These are phyloP conservation scores for Lichtheimia corymbifera DNA, from an alignment of 371 early-diverging fungal species.

Conservation along the genomic window DNA sequence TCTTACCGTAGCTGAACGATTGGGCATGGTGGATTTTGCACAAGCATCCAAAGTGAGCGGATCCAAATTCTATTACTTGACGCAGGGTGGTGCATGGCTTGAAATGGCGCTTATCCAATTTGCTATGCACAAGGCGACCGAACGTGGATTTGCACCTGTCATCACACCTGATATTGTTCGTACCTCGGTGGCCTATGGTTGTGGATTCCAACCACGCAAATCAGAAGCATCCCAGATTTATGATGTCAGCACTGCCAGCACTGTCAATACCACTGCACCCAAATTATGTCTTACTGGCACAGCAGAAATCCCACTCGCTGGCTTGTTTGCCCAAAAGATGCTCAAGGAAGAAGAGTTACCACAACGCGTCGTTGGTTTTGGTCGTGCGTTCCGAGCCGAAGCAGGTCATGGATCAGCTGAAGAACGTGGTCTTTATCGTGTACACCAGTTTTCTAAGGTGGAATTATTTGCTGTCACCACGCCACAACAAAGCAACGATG, in stretches of 20 bases:
- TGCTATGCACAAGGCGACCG: slow-evolving; percentile 77
- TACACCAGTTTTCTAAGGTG: slow-evolving; percentile 95
- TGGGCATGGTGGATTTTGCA: slow-evolving; percentile 82
- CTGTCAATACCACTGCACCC: slow-evolving; percentile 36
- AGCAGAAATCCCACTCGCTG: slow-evolving; percentile 92
- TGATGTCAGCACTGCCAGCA: slow-evolving; percentile 61
- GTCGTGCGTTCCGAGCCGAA: slow-evolving; percentile 89
- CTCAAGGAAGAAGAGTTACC: slow-evolving; percentile 67
- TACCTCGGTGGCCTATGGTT: slow-evolving; percentile 79
- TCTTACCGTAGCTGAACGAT: slow-evolving; percentile 58
- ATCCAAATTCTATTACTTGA: slow-evolving; percentile 84
- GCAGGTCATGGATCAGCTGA: slow-evolving; percentile 84
- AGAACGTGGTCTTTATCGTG: slow-evolving; percentile 87
- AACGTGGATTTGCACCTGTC: slow-evolving; percentile 75
- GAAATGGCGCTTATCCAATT: slow-evolving; percentile 88
- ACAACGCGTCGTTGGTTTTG: slow-evolving; percentile 73
- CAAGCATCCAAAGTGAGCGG: slow-evolving; percentile 87
- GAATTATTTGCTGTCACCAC: slow-evolving; percentile 84
- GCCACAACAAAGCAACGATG: slow-evolving; percentile 63
- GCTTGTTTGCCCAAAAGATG: slow-evolving; percentile 70
- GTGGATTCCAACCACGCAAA: slow-evolving; percentile 87
- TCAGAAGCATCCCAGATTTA: slow-evolving; percentile 84
- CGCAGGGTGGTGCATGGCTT: slow-evolving; percentile 80
- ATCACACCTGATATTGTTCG: slow-evolving; percentile 87
- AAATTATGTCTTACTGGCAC: slow-evolving; percentile 84